Evolutionary conservation across 1,284 basidiomycete genomes (phyloP).

Genomic region (Ustilago curta): DNA sequence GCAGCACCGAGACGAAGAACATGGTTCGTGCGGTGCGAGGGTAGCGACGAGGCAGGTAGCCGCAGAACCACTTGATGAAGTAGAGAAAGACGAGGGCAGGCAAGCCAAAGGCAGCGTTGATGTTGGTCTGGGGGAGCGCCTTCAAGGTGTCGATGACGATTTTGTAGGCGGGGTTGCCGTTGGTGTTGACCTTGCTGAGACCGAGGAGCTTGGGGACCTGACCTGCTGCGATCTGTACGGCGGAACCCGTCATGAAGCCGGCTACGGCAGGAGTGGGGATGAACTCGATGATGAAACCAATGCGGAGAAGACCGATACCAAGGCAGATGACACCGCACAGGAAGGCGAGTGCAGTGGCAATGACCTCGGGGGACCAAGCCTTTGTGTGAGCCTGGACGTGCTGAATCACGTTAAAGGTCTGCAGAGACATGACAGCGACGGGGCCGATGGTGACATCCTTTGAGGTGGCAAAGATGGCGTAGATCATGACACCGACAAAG

Average conservation of each 20-base stretch:
- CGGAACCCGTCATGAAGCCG: constrained; percentile 77
- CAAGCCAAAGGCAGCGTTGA: constrained; percentile 92
- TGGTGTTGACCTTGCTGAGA: constrained; percentile 53
- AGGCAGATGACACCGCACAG: constrained; percentile 93
- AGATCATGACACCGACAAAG: constrained; percentile 86
- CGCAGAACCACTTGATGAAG: constrained; percentile 78
- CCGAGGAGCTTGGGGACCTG: constrained; percentile 68
- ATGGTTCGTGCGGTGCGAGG: constrained; percentile 79
- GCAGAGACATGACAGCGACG: constrained; percentile 91
- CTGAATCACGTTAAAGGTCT: constrained; percentile 76
- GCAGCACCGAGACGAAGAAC: constrained; percentile 66
- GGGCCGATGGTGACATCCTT: constrained; percentile 69
- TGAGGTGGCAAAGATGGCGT: constrained; percentile 71
- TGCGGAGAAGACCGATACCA: constrained; percentile 86
- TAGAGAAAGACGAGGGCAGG: constrained; percentile 82
- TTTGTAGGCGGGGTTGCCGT: constrained; percentile 76
- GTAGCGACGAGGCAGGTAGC: constrained; percentile 75
- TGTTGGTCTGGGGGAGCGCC: constrained; percentile 77
- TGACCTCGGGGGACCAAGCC: constrained; percentile 73
- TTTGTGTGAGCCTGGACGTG: constrained; percentile 33
- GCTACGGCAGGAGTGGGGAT: constrained; percentile 91
- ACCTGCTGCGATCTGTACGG: constrained; percentile 66
- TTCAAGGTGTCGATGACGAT: constrained; percentile 94
- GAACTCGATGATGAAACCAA: constrained; percentile 96
- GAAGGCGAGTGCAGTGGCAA: constrained; percentile 87